Percentiles rank a stretch among this genome's conserved stretches.
Conservation (phyloP, 345 rosid species). For the Populus deltoides region DNA sequence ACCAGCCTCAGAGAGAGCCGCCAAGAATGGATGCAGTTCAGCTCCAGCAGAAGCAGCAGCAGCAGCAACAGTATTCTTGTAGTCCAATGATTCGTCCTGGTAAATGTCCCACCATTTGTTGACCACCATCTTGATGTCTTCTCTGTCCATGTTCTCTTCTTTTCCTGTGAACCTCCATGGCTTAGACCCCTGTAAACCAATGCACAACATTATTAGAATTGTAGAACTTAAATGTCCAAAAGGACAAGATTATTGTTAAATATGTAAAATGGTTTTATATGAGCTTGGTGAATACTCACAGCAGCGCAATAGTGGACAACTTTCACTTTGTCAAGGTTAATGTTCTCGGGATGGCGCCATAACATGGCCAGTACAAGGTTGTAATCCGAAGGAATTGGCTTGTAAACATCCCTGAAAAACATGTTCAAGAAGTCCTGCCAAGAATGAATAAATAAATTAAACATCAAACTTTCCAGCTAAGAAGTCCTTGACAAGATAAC, state of each 20-base stretch:
- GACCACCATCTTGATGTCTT: slow-evolving; percentile 75
- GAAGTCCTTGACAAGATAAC: not conserved
- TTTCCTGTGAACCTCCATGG: slow-evolving; percentile 92
- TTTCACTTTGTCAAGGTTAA: slow-evolving; percentile 57
- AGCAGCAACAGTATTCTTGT: slow-evolving; percentile 13
- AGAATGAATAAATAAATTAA: not conserved
- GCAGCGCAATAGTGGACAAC: slow-evolving; percentile 90
- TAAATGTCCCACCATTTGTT: slow-evolving; percentile 82
- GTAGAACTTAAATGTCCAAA: not conserved
- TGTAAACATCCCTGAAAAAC: slow-evolving; percentile 69
- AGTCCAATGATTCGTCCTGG: slow-evolving; percentile 59
- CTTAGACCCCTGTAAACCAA: slow-evolving; percentile 55
- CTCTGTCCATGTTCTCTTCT: slow-evolving; percentile 78
- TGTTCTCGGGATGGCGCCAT: slow-evolving; percentile 88
- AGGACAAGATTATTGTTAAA: not conserved
- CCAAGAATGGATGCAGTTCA: slow-evolving; percentile 27
- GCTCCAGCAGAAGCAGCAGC: not conserved
- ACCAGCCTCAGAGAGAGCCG: slow-evolving; percentile 58
- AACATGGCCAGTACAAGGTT: slow-evolving; percentile 77
- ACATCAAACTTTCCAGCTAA: not conserved
- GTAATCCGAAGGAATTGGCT: slow-evolving; percentile 66
- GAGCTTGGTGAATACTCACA: slow-evolving; percentile 36
- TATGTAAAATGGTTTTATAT: not conserved
- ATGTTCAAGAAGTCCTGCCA: slow-evolving; percentile 76
- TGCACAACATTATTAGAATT: not conserved